Conservation (phyloP, 768 basidiomycete genomes). For the Tylopilus vinaceipallidus region DNA sequence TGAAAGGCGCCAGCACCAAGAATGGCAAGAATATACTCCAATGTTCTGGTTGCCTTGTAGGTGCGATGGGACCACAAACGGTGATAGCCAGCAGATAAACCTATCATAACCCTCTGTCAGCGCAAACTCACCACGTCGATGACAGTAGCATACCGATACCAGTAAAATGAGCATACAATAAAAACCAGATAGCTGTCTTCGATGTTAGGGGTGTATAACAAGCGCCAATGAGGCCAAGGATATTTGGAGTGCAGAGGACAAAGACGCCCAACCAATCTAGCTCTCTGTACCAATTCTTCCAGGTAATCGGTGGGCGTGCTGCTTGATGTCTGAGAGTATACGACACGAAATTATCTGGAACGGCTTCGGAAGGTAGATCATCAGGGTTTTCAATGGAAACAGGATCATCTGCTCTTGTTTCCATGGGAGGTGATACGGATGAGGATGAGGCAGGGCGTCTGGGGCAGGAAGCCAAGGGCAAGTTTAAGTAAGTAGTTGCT, state of each 20-base stretch:
- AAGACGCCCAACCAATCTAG: slow-evolving; percentile 10
- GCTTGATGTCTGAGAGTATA: slow-evolving; percentile 8
- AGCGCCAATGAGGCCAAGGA: slow-evolving; percentile 1
- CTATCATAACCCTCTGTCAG: slow-evolving; percentile 28
- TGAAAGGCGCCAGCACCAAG: slow-evolving; percentile 88
- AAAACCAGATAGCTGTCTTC: slow-evolving; percentile 3
- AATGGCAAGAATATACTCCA: slow-evolving; percentile 80
- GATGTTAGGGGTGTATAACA: slow-evolving; percentile 2
- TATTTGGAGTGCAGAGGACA: slow-evolving; percentile 1
- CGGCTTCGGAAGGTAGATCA: slow-evolving; percentile 1
- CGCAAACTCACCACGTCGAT: neutral
- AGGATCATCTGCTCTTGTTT: neutral
- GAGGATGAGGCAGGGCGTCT: neutral
- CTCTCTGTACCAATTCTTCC: slow-evolving; percentile 14
- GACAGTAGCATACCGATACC: slow-evolving; percentile 64
- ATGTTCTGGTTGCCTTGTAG: slow-evolving; percentile 82
- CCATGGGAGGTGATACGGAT: neutral
- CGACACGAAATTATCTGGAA: slow-evolving; percentile 11
- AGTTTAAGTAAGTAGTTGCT: neutral
- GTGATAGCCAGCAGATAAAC: slow-evolving; percentile 90
- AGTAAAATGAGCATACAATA: slow-evolving; percentile 57
- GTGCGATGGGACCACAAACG: slow-evolving; percentile 91
- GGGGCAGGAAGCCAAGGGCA: neutral
- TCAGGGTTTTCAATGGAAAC: slow-evolving; percentile 5
- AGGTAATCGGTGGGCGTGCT: slow-evolving; percentile 6